Base-by-base conservation (phyloP, 2,329 filamentous ascomycete genomes). In the Fusarium verticillioides region DNA sequence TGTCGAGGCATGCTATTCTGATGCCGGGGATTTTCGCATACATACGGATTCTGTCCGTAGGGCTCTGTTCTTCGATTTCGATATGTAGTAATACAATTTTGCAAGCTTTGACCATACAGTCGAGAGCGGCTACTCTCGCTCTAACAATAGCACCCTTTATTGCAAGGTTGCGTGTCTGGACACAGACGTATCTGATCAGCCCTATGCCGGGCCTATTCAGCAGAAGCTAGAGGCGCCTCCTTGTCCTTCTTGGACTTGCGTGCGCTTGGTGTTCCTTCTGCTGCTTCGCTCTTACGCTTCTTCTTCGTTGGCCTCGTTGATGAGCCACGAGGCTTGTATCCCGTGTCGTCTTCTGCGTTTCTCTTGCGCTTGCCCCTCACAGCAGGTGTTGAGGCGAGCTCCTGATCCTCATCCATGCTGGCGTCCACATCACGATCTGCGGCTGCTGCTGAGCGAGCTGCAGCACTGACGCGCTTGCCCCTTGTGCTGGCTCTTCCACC, bases 311-410 rank as follows among this genome's bases (percentile, higher is more conserved):
- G 87, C 43, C 88, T 83, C 42, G 84, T 86, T 5, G 84, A 84
- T 5, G 88, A 89, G 6, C 87, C 86, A 72, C 90, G 89, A 6
- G 89, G 88, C 65, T 88, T 84, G 78, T 91, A 91, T 8, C 89
- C 88, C 1, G 82, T 80, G 69, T 91, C 89, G 12, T 91, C 89
- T 44, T 91, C 89, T 21, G 49, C 57, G 39, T 90, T 88, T 34
- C 88, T 84, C 84, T 90, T 90, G 66, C 86, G 84, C 80, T 87
- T 87, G 43, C 81, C 78, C 18, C 81, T 75, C 42, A 72, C 77
- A 12, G 80, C 79, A 10, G 78, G 80, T 44, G 78, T 85, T 60
- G 81, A 79, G 32, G 77, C 70, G 36, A 78, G 70, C 10, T 82
- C 81, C 15, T 67, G 68, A 44, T 83, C 79, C 39, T 85, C 84